Conservation (phyloP, 306 rosid species). For the Rubus idaeus region DNA sequence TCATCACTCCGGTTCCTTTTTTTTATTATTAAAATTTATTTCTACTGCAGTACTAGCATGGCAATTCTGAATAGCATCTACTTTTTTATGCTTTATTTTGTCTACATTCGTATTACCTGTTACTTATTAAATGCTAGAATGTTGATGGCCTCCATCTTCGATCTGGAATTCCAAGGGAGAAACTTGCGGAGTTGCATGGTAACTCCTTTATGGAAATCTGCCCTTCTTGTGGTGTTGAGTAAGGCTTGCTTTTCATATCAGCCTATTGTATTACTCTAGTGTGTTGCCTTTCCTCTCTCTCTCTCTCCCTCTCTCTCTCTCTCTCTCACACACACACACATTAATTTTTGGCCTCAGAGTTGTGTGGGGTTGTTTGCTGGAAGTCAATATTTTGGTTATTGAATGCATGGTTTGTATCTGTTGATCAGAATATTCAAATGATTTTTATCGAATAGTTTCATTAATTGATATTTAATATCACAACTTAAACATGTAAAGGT, state of each 20-base stretch:
- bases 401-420: neutral
- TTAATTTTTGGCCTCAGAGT: neutral
- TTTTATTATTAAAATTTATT: neutral
- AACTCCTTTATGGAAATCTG: constrained; percentile 97
- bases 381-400: constrained; percentile 11
- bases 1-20: neutral
- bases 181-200: constrained; percentile 92
- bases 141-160: constrained; percentile 99
- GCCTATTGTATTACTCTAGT: neutral
- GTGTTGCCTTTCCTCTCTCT: neutral
- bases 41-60: neutral
- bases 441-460: no score
- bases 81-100: neutral
- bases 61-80: neutral
- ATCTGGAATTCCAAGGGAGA: constrained; percentile 95
- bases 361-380: neutral
- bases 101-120: neutral
- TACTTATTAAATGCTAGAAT: constrained; percentile 56
- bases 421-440: no score
- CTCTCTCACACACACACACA: no score
- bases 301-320: neutral
- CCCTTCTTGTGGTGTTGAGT: constrained; percentile 90
- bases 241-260: constrained; percentile 37
- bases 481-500: constrained; percentile 47
- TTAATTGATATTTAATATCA: constrained; percentile 26